These are phyloP conservation scores for Moesziomyces sp. DNA, from an alignment of 1,284 basidiomycete species.

Conservation along the genomic window DNA sequence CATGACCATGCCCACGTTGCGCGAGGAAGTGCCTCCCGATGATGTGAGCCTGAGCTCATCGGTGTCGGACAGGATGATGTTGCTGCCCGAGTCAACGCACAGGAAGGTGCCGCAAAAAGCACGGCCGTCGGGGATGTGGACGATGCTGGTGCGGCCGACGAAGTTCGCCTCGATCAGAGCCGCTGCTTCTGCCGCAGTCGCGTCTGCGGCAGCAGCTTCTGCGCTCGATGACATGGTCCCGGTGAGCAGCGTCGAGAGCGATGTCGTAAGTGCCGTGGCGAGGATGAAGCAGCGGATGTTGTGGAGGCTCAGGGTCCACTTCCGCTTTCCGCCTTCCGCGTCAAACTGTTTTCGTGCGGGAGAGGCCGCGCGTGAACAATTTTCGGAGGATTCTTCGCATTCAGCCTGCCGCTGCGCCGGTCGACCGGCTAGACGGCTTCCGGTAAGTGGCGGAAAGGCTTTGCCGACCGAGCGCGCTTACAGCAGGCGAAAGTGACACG, in stretches of 20 bases:
- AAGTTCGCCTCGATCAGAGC: conserved; percentile 29
- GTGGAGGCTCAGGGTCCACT: too few species aligned
- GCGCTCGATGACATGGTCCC: neutral
- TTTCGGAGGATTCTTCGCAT: too few species aligned
- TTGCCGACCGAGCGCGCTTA: neutral
- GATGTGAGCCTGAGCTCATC: conserved; percentile 27
- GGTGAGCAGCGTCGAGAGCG: too few species aligned
- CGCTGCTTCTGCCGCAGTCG: conserved; percentile 1
- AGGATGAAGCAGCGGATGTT: too few species aligned
- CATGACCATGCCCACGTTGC: conserved; percentile 61
- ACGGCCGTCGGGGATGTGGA: conserved; percentile 57
- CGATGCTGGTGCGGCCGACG: conserved; percentile 39
- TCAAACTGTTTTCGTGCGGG: too few species aligned
- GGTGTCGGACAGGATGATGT: conserved; percentile 52
- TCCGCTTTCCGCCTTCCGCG: too few species aligned
- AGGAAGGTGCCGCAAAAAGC: conserved; percentile 55
- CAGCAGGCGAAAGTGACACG: neutral
- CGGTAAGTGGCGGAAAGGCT: conserved; percentile 1
- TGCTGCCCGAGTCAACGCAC: conserved; percentile 51
- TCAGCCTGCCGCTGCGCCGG: too few species aligned
- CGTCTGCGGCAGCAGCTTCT: neutral
- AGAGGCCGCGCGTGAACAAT: too few species aligned
- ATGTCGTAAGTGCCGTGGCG: too few species aligned
- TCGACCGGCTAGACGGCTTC: conserved; percentile 10
- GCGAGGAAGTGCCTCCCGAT: conserved; percentile 14